Base-by-base conservation (phyloP, 2,329 filamentous ascomycete species). In the Cordyceps militaris region DNA sequence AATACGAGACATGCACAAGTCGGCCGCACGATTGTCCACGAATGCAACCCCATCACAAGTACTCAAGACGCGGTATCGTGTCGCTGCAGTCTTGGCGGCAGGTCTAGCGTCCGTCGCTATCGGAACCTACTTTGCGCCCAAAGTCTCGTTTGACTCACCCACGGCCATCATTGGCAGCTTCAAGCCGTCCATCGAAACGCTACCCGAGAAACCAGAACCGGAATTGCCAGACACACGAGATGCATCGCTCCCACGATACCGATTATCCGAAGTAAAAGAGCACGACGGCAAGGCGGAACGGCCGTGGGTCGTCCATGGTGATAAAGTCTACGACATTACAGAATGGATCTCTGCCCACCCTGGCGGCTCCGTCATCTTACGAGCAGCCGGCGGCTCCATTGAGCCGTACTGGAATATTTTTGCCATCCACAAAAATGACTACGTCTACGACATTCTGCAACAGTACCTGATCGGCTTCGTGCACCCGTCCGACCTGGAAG, bases 361-460 rank as follows among this genome's bases (percentile, higher is more conserved):
- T 0, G 85, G 85, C 3, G 85, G 85, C 43, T 81, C 86, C 54
- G 83, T 88, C 14, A 88, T 88, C 59, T 73, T 88, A 9, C 78
- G 81, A 30, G 85, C 85, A 1, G 84, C 83, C 1, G 85, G 85
- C 3, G 79, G 81, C 38, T 80, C 79, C 56, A 80, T 88, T 51
- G 85, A 88, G 53, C 79, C 81, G 0, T 88, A 87, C 70, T 88
- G 85, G 85, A 75, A 86, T 59, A 86, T 88, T 55, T 88, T 88
- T 66, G 76, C 79, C 48, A 87, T 88, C 59, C 85, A 88, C 72
- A 84, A 87, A 66, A 77, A 79, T 19, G 75, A 81, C 43, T 81
- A 88, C 60, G 83, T 88, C 6, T 78, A 79, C 59, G 82, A 86
- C 52, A 85, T 88, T 42, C 73, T 88, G 0, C 76, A 82, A n/a